These are phyloP conservation scores for Punica granatum DNA, from an alignment of 345 rosid genomes.

Conservation along the genomic window DNA sequence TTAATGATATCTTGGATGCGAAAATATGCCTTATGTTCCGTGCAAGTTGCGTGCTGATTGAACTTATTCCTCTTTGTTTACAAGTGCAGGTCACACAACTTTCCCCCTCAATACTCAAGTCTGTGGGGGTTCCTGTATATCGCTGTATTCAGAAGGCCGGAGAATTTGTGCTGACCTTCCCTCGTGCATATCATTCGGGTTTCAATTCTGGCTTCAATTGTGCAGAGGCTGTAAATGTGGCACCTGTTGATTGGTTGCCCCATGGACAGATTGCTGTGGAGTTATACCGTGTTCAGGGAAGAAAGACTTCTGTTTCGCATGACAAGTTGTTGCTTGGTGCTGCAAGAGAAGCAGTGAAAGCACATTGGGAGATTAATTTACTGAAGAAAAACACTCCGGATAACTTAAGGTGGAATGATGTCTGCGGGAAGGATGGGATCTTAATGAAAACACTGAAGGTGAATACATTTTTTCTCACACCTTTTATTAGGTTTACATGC, in stretches of 20 bases:
- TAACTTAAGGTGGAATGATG: constrained; percentile 81
- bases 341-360: constrained; percentile 97
- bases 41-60: not conserved
- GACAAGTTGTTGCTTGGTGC: constrained; percentile 98
- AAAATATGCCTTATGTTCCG: not conserved
- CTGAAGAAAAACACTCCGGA: constrained; percentile 60
- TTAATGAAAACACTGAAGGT: constrained; percentile 86
- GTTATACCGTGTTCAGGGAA: constrained; percentile 76
- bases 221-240: constrained; percentile 98
- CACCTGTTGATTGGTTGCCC: constrained; percentile 98
- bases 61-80: not conserved
- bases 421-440: constrained; percentile 82
- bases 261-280: constrained; percentile 95
- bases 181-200: constrained; percentile 98
- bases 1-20: not conserved
- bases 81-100: constrained; percentile 86
- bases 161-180: constrained; percentile 94
- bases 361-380: constrained; percentile 91
- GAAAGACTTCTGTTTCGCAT: constrained; percentile 95
- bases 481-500: not conserved
- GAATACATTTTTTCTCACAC: constrained; percentile 8
- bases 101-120: constrained; percentile 82
- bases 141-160: constrained; percentile 90
- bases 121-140: constrained; percentile 90
- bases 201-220: constrained; percentile 95